These are phyloP conservation scores for Fusarium nanum DNA, from an alignment of 2,329 filamentous ascomycete genomes.

Conservation along the genomic window DNA sequence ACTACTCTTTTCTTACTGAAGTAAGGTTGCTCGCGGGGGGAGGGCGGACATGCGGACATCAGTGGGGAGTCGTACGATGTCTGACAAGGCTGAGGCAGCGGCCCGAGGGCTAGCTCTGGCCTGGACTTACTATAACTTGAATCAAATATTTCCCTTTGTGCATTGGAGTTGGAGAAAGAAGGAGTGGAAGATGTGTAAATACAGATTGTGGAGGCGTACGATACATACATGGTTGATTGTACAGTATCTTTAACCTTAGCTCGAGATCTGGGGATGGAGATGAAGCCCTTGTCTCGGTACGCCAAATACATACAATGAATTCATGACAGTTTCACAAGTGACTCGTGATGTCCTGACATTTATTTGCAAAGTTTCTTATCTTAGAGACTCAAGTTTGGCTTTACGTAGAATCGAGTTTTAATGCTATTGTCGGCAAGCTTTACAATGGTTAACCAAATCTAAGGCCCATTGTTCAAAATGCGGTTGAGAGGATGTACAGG, in stretches of 20 bases:
- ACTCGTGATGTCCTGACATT: neutral
- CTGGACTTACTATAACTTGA: conserved; percentile 29
- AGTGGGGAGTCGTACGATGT: conserved; percentile 48
- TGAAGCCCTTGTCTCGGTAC: conserved; percentile 20
- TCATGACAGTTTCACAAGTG: neutral
- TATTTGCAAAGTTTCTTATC: no score
- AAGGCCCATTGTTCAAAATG: neutral
- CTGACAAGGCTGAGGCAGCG: conserved; percentile 45
- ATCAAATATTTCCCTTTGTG: conserved; percentile 47
- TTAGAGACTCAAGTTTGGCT: neutral
- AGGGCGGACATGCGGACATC: conserved; percentile 39
- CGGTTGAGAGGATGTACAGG: conserved; percentile 23
- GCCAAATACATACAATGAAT: conserved; percentile 35
- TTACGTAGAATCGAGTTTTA: neutral
- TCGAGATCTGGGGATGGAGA: conserved; percentile 25
- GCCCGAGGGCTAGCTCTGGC: conserved; percentile 38
- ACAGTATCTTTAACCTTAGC: conserved; percentile 16
- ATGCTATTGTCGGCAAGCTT: neutral
- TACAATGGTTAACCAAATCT: neutral
- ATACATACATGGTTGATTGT: conserved; percentile 9
- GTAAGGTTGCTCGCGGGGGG: conserved; percentile 39
- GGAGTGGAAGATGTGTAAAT: conserved; percentile 35
- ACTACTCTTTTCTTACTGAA: conserved; percentile 38
- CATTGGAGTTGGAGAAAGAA: conserved; percentile 21
- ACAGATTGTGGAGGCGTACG: conserved; percentile 38